Percentiles rank a stretch among this genome's conserved stretches.
These are phyloP conservation scores for Vigna hirtella DNA, from an alignment of 306 rosid species.

Conservation along the genomic window DNA sequence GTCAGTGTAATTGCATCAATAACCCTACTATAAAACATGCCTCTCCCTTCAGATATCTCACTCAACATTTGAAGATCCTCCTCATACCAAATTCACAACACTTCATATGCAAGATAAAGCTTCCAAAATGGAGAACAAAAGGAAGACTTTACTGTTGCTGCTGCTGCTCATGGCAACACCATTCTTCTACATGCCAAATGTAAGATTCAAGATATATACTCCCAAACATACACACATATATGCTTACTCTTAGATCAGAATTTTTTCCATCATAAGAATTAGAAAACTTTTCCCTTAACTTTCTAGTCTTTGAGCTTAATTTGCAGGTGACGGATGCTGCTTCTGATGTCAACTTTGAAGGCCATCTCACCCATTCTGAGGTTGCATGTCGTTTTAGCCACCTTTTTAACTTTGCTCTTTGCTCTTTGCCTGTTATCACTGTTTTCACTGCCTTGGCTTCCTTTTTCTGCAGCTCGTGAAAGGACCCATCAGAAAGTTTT, in stretches of 20 bases:
- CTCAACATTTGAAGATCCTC: too few relatives aligned
- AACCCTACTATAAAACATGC: slow-evolving; percentile 22
- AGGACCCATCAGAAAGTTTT: slow-evolving; percentile 53
- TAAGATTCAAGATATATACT: neutral
- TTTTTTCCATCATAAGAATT: neutral
- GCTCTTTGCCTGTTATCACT: neutral
- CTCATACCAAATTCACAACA: neutral
- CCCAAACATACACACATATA: neutral
- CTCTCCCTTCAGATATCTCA: neutral
- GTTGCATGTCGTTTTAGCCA: slow-evolving; percentile 37
- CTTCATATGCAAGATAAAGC: too few relatives aligned
- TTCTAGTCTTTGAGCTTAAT: slow-evolving; percentile 23
- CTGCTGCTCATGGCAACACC: slow-evolving; percentile 37
- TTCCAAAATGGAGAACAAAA: slow-evolving; percentile 40
- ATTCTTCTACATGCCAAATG: slow-evolving; percentile 47
- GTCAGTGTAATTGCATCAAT: slow-evolving; percentile 29
- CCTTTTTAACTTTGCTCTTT: neutral
- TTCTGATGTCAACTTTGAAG: slow-evolving; percentile 44
- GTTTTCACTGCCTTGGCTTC: neutral
- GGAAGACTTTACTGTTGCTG: slow-evolving; percentile 14
- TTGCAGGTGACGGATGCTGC: slow-evolving; percentile 43
- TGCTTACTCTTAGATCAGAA: neutral
- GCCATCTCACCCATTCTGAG: slow-evolving; percentile 38
- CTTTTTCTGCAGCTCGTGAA: slow-evolving; percentile 45
- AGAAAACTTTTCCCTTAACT: neutral